These are phyloP conservation scores for Gossypium ekmanianum DNA, from an alignment of 345 rosid genomes.

Conservation along the genomic window DNA sequence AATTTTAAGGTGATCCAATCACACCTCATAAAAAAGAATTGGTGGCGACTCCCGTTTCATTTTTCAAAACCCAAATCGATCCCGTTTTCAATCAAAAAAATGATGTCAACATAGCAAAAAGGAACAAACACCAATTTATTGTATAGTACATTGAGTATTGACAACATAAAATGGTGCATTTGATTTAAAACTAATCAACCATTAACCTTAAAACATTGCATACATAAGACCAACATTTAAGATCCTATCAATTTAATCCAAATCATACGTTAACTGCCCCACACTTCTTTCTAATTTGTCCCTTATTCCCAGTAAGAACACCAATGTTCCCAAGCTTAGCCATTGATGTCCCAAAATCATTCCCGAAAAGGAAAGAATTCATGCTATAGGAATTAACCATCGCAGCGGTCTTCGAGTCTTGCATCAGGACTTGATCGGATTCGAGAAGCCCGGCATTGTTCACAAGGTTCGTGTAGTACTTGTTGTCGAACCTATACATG, in stretches of 20 bases:
- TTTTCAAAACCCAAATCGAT: too few species aligned
- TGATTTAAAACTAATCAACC: not conserved
- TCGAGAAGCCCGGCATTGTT: slow-evolving; percentile 57
- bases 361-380: slow-evolving; percentile 44
- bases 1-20: too few species aligned
- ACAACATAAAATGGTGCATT: not conserved
- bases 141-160: not conserved
- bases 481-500: slow-evolving; percentile 54
- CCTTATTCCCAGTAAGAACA: slow-evolving; percentile 52
- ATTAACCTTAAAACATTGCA: not conserved
- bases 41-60: too few species aligned
- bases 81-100: too few species aligned
- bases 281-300: slow-evolving; percentile 65
- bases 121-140: not conserved
- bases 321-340: slow-evolving; percentile 59
- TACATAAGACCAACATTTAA: not conserved
- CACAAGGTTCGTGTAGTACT: slow-evolving; percentile 53
- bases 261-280: slow-evolving; percentile 47
- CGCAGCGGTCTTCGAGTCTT: slow-evolving; percentile 43
- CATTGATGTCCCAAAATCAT: slow-evolving; percentile 70
- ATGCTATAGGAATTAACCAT: slow-evolving; percentile 51
- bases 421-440: slow-evolving; percentile 65
- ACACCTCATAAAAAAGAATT: too few species aligned
- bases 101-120: too few species aligned
- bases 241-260: not conserved